Evolutionary conservation across 495 filamentous ascomycete species (phyloP), one percentile per base, ranked within the genome.

Genomic region (Talaromyces nanjingensis): DNA sequence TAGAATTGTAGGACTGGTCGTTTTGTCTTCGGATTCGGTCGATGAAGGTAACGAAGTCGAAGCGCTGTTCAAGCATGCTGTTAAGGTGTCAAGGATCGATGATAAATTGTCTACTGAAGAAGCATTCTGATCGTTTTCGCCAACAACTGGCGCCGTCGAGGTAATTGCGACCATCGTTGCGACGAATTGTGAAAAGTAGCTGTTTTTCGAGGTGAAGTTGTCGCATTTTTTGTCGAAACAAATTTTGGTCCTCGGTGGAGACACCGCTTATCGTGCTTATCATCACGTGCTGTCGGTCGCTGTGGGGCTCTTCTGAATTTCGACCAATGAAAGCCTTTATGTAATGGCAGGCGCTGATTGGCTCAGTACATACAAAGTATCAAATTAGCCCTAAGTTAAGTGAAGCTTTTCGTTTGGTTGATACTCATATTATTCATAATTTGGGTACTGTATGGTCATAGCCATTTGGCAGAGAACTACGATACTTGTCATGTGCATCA

Each of bases 61-160:
- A 1, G 88, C 80, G 7, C 84, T 84, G 3, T 74, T 74, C 0
- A 96, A 72, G 37, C 89, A 91, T 18, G 81, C 78, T 3, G 81
- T 86, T 24, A 92, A 76, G 3, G 77, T 83, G 55, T 87, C 82
- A 60, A 92, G 79, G 60, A 92, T 71, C 12, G 78, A 52, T 12
- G 62, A 59, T 39, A 64, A 2, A 31, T 59, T 18, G 4, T 59
- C 31, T 0, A 37, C n/a, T 6, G 56, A 33, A n/a, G 56, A 20
- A 6, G 0, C 49, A 53, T 18, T 37, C 6, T 37, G 56, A 2
- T 37, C 14, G 11, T 62, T 37, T 9, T 39, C 18, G 45, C 3
- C 34, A 22, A 8, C 20, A 45, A 2, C 39, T n/a, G 59, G 22
- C 20, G 20, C 18, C 1, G 31, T 11, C 8, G n/a, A n/a, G 27